Evolutionary conservation across 495 filamentous ascomycete species (phyloP).

Genomic region (Penicillium tannophilum): DNA sequence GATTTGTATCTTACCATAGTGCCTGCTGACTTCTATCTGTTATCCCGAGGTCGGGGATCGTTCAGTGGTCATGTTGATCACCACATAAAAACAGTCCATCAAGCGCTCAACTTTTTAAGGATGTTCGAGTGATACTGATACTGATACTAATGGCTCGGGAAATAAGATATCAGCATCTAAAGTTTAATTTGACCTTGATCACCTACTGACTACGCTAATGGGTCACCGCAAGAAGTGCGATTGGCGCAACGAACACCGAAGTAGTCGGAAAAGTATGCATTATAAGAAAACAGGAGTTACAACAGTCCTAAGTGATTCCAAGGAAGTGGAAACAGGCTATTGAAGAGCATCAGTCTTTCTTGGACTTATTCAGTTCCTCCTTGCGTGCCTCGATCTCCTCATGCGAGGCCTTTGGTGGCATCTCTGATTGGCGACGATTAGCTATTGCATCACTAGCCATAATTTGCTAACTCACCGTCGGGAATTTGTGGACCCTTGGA

Average conservation of each 20-base stretch:
- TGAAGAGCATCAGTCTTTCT: conserved; percentile 57
- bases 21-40: too few species aligned
- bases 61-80: too few species aligned
- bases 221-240: too few species aligned
- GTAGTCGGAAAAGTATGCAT: background rate
- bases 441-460: conserved; percentile 1
- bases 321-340: conserved; percentile 54
- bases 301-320: conserved; percentile 38
- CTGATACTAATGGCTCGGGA: too few species aligned
- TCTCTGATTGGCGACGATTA: conserved; percentile 34
- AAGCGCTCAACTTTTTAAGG: too few species aligned
- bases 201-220: too few species aligned
- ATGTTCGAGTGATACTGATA: too few species aligned
- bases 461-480: conserved; percentile 34
- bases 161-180: too few species aligned
- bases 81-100: too few species aligned
- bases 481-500: conserved; percentile 52
- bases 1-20: too few species aligned
- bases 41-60: too few species aligned
- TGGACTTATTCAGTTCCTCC: conserved; percentile 61
- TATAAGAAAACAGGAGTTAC: background rate
- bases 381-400: conserved; percentile 67
- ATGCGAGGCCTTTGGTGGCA: conserved; percentile 61
- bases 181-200: too few species aligned
- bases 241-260: background rate